Evolutionary conservation across 257 asterid species (phyloP).

Genomic region (Nicotiana sylvestris): DNA sequence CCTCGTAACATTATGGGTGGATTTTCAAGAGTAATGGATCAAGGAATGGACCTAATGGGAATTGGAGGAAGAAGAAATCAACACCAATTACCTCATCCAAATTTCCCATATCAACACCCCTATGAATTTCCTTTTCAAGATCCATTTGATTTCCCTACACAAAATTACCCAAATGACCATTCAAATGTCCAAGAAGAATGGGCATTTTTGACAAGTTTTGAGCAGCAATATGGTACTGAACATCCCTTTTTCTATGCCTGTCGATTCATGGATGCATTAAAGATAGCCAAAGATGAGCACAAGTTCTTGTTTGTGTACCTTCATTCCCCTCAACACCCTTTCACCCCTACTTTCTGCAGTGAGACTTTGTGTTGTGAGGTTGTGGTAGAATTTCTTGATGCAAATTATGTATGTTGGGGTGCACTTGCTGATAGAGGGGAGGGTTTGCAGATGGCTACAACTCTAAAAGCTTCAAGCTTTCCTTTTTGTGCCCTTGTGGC

Average conservation of each 20-base stretch:
- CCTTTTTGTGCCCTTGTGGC: slow-evolving; percentile 84
- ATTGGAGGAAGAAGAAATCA: slow-evolving; percentile 34
- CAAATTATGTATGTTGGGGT: slow-evolving; percentile 79
- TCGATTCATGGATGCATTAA: slow-evolving; percentile 51
- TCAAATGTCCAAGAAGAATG: slow-evolving; percentile 53
- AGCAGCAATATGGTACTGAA: slow-evolving; percentile 56
- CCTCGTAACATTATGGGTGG: slow-evolving; percentile 61
- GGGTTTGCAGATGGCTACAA: slow-evolving; percentile 50
- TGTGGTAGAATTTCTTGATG: slow-evolving; percentile 78
- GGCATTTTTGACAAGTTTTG: slow-evolving; percentile 55
- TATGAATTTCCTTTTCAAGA: slow-evolving; percentile 29
- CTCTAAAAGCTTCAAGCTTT: slow-evolving; percentile 42
- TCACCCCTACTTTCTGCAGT: slow-evolving; percentile 58
- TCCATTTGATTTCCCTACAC: slow-evolving; percentile 11
- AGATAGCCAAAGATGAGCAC: slow-evolving; percentile 55
- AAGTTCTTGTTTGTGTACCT: slow-evolving; percentile 71
- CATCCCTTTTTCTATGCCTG: slow-evolving; percentile 88
- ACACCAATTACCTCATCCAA: slow-evolving; percentile 23
- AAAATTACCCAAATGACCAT: slow-evolving; percentile 15
- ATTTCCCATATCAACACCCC: slow-evolving; percentile 33
- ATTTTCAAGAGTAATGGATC: slow-evolving; percentile 57
- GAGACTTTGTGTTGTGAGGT: slow-evolving; percentile 69
- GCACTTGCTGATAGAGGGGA: slow-evolving; percentile 58
- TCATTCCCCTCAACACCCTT: slow-evolving; percentile 72
- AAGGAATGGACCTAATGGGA: slow-evolving; percentile 50